Evolutionary conservation across 768 basidiomycete species (phyloP).

Genomic region (Tulasnella sp.): DNA sequence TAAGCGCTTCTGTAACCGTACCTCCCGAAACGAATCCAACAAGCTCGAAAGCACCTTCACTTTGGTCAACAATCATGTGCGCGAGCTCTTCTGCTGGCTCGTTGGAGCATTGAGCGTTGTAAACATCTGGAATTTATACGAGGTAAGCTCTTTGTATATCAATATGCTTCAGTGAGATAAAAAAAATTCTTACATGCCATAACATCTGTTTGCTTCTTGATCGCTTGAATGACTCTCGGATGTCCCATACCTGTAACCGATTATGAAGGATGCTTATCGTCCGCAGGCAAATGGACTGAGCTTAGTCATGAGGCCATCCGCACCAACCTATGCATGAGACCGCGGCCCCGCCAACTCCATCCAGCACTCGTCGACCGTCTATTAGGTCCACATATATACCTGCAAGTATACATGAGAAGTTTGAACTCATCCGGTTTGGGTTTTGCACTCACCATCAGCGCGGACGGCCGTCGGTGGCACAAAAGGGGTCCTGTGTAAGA

Average conservation of each 20-base stretch:
- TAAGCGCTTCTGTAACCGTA: slow-evolving; percentile 19
- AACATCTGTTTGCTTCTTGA: slow-evolving; percentile 71
- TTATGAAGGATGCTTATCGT: slow-evolving; percentile 7
- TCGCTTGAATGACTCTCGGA: slow-evolving; percentile 33
- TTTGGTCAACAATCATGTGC: slow-evolving; percentile 46
- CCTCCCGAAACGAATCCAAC: slow-evolving; percentile 70
- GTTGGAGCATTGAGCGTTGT: slow-evolving; percentile 75
- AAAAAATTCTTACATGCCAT: slow-evolving; percentile 44
- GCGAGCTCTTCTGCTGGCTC: slow-evolving; percentile 74
- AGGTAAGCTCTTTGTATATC: no score
- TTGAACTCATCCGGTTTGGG: no score
- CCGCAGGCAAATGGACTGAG: slow-evolving; percentile 14
- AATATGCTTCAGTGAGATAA: not conserved
- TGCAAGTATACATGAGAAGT: slow-evolving; percentile 4
- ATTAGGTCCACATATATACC: slow-evolving; percentile 64
- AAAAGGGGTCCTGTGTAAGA: slow-evolving; percentile 66
- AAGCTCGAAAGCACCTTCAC: slow-evolving; percentile 62
- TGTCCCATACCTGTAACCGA: slow-evolving; percentile 17
- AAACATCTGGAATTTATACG: slow-evolving; percentile 48
- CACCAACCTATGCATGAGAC: slow-evolving; percentile 63
- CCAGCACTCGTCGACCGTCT: slow-evolving; percentile 57
- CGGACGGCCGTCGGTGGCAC: slow-evolving; percentile 54
- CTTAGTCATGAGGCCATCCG: slow-evolving; percentile 32
- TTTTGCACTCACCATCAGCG: slow-evolving; percentile 24
- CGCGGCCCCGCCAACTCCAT: slow-evolving; percentile 78